Conservation (phyloP, 805 yeast species). For the Yamadazyma scolyti region DNA sequence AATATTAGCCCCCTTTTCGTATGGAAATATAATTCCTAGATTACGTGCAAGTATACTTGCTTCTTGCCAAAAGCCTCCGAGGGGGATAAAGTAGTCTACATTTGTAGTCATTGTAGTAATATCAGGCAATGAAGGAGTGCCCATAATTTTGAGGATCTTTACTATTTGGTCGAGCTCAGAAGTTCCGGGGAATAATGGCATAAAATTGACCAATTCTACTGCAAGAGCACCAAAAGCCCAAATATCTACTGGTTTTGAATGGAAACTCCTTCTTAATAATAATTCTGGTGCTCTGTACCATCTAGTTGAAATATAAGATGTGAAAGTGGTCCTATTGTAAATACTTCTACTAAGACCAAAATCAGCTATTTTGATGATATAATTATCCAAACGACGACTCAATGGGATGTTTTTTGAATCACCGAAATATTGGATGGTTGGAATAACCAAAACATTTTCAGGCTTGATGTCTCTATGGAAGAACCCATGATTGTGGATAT, state of each 20-base stretch:
- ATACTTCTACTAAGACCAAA: constrained; percentile 72
- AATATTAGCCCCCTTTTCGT: constrained; percentile 40
- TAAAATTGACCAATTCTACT: constrained; percentile 64
- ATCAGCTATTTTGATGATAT: constrained; percentile 72
- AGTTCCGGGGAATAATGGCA: constrained; percentile 82
- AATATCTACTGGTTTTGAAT: constrained; percentile 70
- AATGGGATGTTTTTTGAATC: constrained; percentile 35
- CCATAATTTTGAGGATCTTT: constrained; percentile 64
- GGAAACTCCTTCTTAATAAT: constrained; percentile 55
- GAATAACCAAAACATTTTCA: constrained; percentile 77
- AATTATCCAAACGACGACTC: constrained; percentile 38
- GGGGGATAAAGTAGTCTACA: constrained; percentile 27
- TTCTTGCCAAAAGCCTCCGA: constrained; percentile 75
- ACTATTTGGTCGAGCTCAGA: constrained; percentile 76
- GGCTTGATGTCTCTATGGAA: constrained; percentile 94
- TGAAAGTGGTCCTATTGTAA: constrained; percentile 51
- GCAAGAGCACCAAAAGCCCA: constrained; percentile 88
- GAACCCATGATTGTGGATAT: constrained; percentile 67
- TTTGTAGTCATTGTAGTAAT: constrained; percentile 7
- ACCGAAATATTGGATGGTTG: constrained; percentile 53
- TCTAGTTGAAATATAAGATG: constrained; percentile 77
- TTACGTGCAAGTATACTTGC: constrained; percentile 50
- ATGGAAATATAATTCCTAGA: constrained; percentile 57
- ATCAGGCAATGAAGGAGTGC: constrained; percentile 56
- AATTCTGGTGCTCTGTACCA: constrained; percentile 89